These are phyloP conservation scores for Physcomitrium patens DNA, from an alignment of 225 moss, liverwort and hornwort genomes.

Conservation along the genomic window DNA sequence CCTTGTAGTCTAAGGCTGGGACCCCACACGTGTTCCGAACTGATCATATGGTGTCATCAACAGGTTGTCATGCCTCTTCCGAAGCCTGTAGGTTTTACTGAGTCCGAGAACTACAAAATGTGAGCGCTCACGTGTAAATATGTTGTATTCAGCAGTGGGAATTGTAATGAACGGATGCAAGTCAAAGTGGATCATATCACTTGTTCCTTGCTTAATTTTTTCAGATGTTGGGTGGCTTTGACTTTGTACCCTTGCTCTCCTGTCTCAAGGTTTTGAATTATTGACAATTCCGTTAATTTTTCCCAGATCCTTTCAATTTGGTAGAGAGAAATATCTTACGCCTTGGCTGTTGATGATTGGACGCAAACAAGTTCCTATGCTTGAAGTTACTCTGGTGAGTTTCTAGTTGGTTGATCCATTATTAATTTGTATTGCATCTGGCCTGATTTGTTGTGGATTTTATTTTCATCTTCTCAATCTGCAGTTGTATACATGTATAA, in stretches of 20 bases:
- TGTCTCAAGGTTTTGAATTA: constrained; percentile 1
- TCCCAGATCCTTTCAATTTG: constrained; percentile 89
- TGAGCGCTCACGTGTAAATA: constrained; percentile 43
- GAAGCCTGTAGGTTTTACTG: constrained; percentile 82
- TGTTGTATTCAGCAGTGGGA: constrained; percentile 10
- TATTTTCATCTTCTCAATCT: constrained; percentile 10
- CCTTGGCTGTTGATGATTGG: constrained; percentile 90
- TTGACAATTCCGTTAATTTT: constrained; percentile 1
- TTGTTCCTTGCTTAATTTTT: not conserved
- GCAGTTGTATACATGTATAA: not conserved
- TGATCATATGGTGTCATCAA: constrained; percentile 26
- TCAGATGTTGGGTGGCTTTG: not conserved
- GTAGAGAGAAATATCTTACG: constrained; percentile 83
- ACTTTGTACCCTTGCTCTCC: not conserved
- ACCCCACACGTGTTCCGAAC: not conserved
- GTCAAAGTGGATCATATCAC: not conserved
- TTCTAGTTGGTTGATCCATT: constrained; percentile 23
- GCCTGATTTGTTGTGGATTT: not conserved
- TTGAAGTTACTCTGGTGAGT: constrained; percentile 86
- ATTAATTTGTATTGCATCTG: constrained; percentile 12
- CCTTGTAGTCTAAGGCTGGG: constrained; percentile 16
- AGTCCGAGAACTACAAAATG: constrained; percentile 81
- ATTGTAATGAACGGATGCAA: not conserved
- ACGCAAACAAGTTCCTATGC: constrained; percentile 84
- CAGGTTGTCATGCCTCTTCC: constrained; percentile 95